Percentiles rank a stretch among this genome's conserved stretches.
phyloP scores from a whole-genome alignment of 257 asterid species.

The Plantago elongata region DNA sequence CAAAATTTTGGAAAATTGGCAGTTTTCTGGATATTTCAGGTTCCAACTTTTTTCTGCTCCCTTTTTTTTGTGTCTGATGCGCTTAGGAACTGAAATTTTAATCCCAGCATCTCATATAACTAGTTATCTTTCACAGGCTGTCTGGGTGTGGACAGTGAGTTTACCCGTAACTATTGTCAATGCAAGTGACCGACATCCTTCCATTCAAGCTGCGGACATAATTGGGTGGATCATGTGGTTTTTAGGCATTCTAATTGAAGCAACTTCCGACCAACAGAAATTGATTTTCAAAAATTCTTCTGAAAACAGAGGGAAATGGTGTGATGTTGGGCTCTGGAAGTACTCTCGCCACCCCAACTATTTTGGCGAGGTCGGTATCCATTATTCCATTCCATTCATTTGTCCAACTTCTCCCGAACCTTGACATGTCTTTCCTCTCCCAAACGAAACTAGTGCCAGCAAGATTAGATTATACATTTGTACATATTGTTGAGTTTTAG shows the following conservation, averaged over 20 bases:
- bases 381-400: neutral
- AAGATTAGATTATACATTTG: constrained; percentile 1
- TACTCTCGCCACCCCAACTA: constrained; percentile 98
- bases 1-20: constrained; percentile 71
- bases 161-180: constrained; percentile 88
- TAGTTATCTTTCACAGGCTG: constrained; percentile 45
- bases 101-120: neutral
- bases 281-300: constrained; percentile 60
- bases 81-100: neutral
- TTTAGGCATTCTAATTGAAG: constrained; percentile 61
- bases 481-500: constrained; percentile 1
- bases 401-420: too few species aligned
- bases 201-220: constrained; percentile 56
- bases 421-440: too few species aligned
- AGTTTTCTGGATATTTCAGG: constrained; percentile 86
- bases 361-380: constrained; percentile 72
- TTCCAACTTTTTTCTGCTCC: constrained; percentile 16
- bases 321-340: constrained; percentile 78
- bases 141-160: constrained; percentile 99
- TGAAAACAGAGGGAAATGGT: constrained; percentile 83
- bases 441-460: too few species aligned
- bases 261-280: constrained; percentile 87
- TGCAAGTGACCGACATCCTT: constrained; percentile 63
- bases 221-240: constrained; percentile 88
- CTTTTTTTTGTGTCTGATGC: neutral